A percentile compares a stretch with the other conserved stretches of the same genome.
Conservation (phyloP, 495 filamentous ascomycete genomes). For the Penicillium bovifimosum region DNA sequence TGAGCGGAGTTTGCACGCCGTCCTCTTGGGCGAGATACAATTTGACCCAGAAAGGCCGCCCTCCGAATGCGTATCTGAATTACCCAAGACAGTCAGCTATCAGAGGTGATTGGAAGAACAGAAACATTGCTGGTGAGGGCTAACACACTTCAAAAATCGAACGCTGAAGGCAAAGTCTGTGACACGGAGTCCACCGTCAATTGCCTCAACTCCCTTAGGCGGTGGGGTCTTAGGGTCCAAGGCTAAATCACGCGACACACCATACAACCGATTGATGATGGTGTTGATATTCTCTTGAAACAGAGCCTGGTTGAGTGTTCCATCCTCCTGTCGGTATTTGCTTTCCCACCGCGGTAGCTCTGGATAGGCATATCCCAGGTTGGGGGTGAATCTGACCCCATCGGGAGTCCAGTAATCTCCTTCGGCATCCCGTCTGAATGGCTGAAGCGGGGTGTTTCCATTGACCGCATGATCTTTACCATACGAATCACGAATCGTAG, state of each 20-base stretch:
- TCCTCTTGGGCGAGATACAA: slow-evolving; percentile 8
- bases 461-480: slow-evolving; percentile 14
- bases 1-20: neutral
- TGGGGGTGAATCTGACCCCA: slow-evolving; percentile 15
- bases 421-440: slow-evolving; percentile 31
- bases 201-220: neutral
- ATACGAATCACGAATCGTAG: slow-evolving; percentile 11
- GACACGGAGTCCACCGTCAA: slow-evolving; percentile 4
- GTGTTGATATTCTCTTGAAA: slow-evolving; percentile 25
- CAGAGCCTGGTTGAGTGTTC: slow-evolving; percentile 3
- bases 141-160: slow-evolving; percentile 2
- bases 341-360: slow-evolving; percentile 36
- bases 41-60: slow-evolving; percentile 7
- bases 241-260: slow-evolving; percentile 5
- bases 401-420: slow-evolving; percentile 27
- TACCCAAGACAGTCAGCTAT: neutral
- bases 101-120: neutral
- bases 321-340: slow-evolving; percentile 9
- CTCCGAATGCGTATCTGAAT: slow-evolving; percentile 7
- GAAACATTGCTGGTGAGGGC: neutral
- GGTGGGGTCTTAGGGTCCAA: slow-evolving; percentile 1
- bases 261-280: slow-evolving; percentile 32
- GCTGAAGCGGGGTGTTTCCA: slow-evolving; percentile 19
- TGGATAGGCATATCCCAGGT: slow-evolving; percentile 48
- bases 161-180: slow-evolving; percentile 9